These are phyloP conservation scores for Brassica cretica DNA, from an alignment of 345 rosid genomes.

Conservation along the genomic window DNA sequence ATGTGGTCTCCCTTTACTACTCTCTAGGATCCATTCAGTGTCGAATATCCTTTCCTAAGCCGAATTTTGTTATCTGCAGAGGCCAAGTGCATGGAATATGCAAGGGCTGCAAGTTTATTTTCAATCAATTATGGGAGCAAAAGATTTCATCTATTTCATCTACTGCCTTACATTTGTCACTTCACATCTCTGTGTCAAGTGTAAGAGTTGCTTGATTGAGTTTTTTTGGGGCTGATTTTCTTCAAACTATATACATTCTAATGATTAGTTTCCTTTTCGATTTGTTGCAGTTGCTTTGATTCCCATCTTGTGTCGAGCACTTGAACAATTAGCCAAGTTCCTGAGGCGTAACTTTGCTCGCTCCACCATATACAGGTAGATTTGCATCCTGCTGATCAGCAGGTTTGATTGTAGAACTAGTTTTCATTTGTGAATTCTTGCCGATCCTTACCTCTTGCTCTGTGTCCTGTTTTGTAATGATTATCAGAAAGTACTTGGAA, in stretches of 20 bases:
- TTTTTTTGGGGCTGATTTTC: neutral
- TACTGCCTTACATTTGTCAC: constrained; percentile 87
- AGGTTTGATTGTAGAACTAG: neutral
- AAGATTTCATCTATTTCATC: constrained; percentile 89
- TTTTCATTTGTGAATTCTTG: constrained; percentile 25
- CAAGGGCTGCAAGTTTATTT: constrained; percentile 85
- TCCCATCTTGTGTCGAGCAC: constrained; percentile 80
- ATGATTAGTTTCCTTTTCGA: constrained; percentile 15
- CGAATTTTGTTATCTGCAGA: constrained; percentile 49
- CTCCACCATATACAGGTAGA: constrained; percentile 84
- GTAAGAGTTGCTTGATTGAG: constrained; percentile 49
- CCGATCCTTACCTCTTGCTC: constrained; percentile 3
- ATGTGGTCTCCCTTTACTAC: constrained; percentile 1
- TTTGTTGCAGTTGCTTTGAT: constrained; percentile 78
- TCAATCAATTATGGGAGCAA: constrained; percentile 76
- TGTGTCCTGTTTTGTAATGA: constrained; percentile 27
- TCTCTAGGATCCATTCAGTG: neutral
- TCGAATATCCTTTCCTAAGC: constrained; percentile 21
- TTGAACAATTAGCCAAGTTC: constrained; percentile 84
- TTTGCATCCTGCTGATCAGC: constrained; percentile 15
- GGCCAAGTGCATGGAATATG: constrained; percentile 87
- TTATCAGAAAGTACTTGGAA: constrained; percentile 82
- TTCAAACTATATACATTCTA: constrained; percentile 15
- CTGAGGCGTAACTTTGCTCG: constrained; percentile 76
- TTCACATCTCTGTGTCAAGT: constrained; percentile 82